Evolutionary conservation across 139 green algal genomes (phyloP).

Genomic region (Chlamydomonas schloesseri): DNA sequence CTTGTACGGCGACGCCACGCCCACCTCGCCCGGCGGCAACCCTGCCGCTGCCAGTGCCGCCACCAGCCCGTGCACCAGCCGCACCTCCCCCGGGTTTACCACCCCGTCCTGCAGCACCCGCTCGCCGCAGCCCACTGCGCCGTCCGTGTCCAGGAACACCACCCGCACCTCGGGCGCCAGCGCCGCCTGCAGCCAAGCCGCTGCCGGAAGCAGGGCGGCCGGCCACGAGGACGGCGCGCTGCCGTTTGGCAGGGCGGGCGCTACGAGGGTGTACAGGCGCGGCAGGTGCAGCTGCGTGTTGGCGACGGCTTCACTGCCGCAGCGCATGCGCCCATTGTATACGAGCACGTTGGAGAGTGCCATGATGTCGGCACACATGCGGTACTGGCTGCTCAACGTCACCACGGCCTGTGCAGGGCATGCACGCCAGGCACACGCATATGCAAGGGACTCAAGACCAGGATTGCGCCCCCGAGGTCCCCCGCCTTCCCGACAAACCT

Average conservation of each 20-base stretch:
- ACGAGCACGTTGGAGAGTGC: conserved; percentile 88
- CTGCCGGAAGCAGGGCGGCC: too few species aligned
- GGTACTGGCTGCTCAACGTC: conserved; percentile 87
- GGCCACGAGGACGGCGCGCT: too few species aligned
- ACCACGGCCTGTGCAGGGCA: conserved; percentile 67
- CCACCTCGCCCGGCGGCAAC: conserved; percentile 64
- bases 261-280: conserved; percentile 21
- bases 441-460: too few species aligned
- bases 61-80: conserved; percentile 67
- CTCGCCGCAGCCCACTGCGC: conserved; percentile 49
- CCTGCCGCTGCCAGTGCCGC: conserved; percentile 65
- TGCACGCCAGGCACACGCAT: too few species aligned
- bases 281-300: conserved; percentile 62
- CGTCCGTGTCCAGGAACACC: conserved; percentile 89
- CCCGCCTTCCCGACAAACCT: too few species aligned
- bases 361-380: conserved; percentile 93
- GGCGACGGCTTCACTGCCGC: conserved; percentile 73
- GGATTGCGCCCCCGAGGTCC: too few species aligned
- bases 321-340: conserved; percentile 84
- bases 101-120: conserved; percentile 50
- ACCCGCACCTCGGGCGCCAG: conserved; percentile 73
- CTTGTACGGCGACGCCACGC: conserved; percentile 89
- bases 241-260: too few species aligned
- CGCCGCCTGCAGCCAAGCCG: conserved; percentile 51
- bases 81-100: conserved; percentile 77